Percentiles rank a stretch among this genome's conserved stretches.
Conservation (phyloP, 768 basidiomycete species). For the Russula sp. region DNA sequence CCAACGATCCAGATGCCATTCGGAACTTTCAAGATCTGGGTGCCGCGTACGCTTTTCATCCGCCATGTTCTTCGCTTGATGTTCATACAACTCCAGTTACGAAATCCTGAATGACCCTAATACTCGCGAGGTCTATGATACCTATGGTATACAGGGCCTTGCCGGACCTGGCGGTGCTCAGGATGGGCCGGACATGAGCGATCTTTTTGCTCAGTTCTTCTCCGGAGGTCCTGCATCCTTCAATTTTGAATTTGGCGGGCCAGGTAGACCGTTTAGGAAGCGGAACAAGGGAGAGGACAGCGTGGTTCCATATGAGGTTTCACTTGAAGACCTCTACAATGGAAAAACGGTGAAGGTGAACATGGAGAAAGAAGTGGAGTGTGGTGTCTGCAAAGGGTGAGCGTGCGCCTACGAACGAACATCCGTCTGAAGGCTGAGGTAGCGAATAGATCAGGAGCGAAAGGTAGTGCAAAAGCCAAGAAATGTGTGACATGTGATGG, state of each 20-base stretch:
- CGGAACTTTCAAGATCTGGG: conserved; percentile 86
- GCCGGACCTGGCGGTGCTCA: conserved; percentile 45
- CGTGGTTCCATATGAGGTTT: conserved; percentile 76
- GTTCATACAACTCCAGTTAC: conserved; percentile 49
- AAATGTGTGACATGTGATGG: conserved; percentile 79
- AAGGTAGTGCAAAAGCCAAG: conserved; percentile 80
- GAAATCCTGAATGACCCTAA: conserved; percentile 76
- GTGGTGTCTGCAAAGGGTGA: conserved; percentile 78
- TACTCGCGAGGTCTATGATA: conserved; percentile 69
- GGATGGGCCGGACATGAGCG: conserved; percentile 52
- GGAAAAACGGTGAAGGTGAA: conserved; percentile 87
- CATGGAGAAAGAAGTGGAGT: conserved; percentile 82
- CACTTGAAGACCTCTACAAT: conserved; percentile 89
- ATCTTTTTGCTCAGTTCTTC: conserved; percentile 77
- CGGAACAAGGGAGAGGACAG: conserved; percentile 67
- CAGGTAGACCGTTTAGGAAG: conserved; percentile 35
- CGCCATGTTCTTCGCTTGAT: conserved; percentile 1
- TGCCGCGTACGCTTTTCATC: conserved; percentile 61
- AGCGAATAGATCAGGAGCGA: conserved; percentile 67
- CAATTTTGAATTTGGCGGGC: conserved; percentile 55
- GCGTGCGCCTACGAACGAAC: conserved; percentile 27
- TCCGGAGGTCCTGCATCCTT: conserved; percentile 53
- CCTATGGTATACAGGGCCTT: conserved; percentile 67
- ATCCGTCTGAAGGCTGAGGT: conserved; percentile 29
- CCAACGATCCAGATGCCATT: conserved; percentile 80